Base-by-base conservation (phyloP, 106 monocot genomes). In the Phalaenopsis equestris region DNA sequence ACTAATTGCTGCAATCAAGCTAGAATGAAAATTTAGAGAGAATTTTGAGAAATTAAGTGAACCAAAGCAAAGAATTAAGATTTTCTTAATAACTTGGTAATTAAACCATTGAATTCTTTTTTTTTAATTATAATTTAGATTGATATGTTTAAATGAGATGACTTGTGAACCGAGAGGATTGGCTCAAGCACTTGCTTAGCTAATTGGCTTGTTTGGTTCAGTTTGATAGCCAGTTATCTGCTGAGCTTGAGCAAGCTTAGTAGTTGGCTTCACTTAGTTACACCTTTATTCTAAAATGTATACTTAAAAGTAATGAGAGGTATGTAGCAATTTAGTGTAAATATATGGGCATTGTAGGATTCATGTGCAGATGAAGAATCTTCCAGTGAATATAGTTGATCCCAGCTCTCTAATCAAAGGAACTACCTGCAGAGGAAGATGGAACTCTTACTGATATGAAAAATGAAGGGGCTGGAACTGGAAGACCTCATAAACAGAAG, bases 401-500 rank as follows among this genome's bases (percentile, higher is more conserved):
- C 36, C 74, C 42, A 2, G 41, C 14, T 52, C 39, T 45, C 74
- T 45, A 74, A 42, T 74, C 39, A 70, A 74, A 74, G 42, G 43
- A 74, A 45, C 74, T 52, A 14, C 55, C 47, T 81, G 78, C 84
- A 92, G 89, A 89, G 80, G 84, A 77, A 41, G 83, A 77, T 55
- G 81, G 76, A 70, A 73, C 76, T 73, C 47, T 81, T 11, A 67
- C 37, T 61, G 88, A 83, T 49, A 61, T 75, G 56, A 82, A 79
- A 78, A 81, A 70, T 64, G 90, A 90, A 75, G 78, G 74, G 41
- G 75, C 48, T 48, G 78, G 79, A 2, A 49, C 77, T 79, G 80
- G 84, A 75, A 82, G 56, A 42, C 43, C 76, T 55, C 47, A 75
- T 14, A 92, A 89, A 56, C 81, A 85, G 67, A 92, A 83, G 78